Percentiles rank a stretch among this genome's conserved stretches.
Conservation (phyloP, 495 filamentous ascomycete species). For the Daldinia concentrica region DNA sequence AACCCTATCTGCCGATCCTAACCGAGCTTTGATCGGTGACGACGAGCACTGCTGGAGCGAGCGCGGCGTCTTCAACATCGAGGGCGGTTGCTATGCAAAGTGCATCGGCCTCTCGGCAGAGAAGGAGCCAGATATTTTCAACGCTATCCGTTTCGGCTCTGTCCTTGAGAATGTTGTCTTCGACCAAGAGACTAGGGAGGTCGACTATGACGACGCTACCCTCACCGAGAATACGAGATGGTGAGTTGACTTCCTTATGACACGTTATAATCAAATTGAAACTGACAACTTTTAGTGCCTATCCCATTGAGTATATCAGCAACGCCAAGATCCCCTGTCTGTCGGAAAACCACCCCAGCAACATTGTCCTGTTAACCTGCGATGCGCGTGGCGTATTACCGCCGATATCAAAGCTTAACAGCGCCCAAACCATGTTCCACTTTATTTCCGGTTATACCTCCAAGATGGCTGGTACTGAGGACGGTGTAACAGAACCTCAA, state of each 20-base stretch:
- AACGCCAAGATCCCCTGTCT: conserved; percentile 99
- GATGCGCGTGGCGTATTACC: conserved; percentile 97
- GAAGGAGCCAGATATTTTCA: conserved; percentile 99
- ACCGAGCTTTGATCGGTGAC: conserved; percentile 95
- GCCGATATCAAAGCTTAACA: conserved; percentile 96
- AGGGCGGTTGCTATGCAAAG: conserved; percentile 99
- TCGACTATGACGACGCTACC: conserved; percentile 94
- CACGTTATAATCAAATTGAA: neutral
- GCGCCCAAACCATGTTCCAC: conserved; percentile 99
- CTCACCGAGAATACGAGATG: conserved; percentile 98
- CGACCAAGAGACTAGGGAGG: conserved; percentile 84
- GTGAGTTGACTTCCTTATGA: conserved; percentile 40
- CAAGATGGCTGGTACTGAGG: conserved; percentile 99
- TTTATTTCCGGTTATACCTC: conserved; percentile 99
- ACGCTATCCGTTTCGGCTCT: conserved; percentile 95
- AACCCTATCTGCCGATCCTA: conserved; percentile 94
- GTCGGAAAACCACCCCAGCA: conserved; percentile 85
- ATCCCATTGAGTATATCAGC: conserved; percentile 97
- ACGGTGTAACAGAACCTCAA: conserved; percentile 94
- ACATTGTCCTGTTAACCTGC: conserved; percentile 98
- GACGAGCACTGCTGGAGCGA: conserved; percentile 99
- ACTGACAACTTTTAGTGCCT: conserved; percentile 65
- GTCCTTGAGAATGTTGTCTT: conserved; percentile 99
- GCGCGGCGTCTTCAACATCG: conserved; percentile 97
- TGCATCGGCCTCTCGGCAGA: conserved; percentile 96